These are phyloP conservation scores for Mortierella claussenii DNA, from an alignment of 192 early-diverging fungal species.

Conservation along the genomic window DNA sequence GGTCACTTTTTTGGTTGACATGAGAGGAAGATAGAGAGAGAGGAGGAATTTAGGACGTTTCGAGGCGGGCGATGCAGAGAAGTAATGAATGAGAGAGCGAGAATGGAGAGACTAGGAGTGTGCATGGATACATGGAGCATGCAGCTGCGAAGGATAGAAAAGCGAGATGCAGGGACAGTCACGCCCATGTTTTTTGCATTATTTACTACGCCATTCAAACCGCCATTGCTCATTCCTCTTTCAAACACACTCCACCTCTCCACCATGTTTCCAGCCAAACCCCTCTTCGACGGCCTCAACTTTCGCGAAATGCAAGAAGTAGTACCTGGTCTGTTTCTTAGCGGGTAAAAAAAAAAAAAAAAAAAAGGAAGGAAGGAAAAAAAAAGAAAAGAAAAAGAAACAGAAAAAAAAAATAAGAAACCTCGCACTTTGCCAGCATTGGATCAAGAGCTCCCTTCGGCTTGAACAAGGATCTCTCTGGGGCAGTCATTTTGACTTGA, in stretches of 20 bases:
- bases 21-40: not conserved
- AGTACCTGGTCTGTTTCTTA: conserved; percentile 33
- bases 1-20: conserved; percentile 46
- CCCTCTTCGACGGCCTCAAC: conserved; percentile 5
- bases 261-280: conserved; percentile 1
- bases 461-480: too few species aligned
- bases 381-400: conserved; percentile 1
- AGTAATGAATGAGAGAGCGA: not conserved
- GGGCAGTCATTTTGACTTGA: too few species aligned
- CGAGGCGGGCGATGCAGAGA: not conserved
- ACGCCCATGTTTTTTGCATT: not conserved
- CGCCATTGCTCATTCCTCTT: conserved; percentile 9
- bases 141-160: not conserved
- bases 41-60: not conserved
- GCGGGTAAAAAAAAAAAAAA: conserved; percentile 26
- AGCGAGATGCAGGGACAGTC: not conserved
- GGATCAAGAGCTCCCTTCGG: too few species aligned
- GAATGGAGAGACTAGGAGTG: not conserved
- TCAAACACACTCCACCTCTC: not conserved
- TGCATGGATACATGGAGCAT: not conserved
- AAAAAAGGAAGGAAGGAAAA: not conserved
- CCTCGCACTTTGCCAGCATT: too few species aligned
- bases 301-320: conserved; percentile 44
- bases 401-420: too few species aligned
- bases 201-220: too few species aligned